Percentiles rank a stretch among this genome's conserved stretches.
Conservation (phyloP, 1,284 basidiomycete species). For the Chalciporus piperatoides region DNA sequence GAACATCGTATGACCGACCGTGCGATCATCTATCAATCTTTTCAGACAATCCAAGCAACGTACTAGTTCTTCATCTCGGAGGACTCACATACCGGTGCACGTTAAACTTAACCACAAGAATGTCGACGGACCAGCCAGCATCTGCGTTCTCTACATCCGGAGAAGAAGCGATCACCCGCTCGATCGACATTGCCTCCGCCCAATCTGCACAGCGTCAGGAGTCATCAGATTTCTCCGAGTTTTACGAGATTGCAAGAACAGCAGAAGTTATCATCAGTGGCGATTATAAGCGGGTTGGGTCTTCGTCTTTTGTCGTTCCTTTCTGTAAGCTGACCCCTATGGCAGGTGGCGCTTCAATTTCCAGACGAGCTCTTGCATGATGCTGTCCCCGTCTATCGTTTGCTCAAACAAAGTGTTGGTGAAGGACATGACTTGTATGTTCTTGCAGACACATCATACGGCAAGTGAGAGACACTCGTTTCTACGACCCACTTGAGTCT, state of each 20-base stretch:
- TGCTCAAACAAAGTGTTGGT: constrained; percentile 57
- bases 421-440: constrained; percentile 72
- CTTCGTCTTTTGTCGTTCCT: neutral
- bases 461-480: constrained; percentile 57
- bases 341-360: constrained; percentile 90
- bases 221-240: constrained; percentile 43
- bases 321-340: constrained; percentile 9
- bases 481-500: constrained; percentile 5
- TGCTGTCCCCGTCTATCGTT: constrained; percentile 83
- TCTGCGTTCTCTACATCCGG: constrained; percentile 53
- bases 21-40: neutral
- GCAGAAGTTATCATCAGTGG: constrained; percentile 47
- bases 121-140: constrained; percentile 16
- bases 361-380: constrained; percentile 90
- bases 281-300: constrained; percentile 56
- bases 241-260: constrained; percentile 63
- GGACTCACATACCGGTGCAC: no score
- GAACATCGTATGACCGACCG: neutral
- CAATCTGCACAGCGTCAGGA: constrained; percentile 37
- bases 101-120: neutral
- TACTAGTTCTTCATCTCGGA: neutral
- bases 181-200: constrained; percentile 44
- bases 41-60: neutral
- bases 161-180: constrained; percentile 55
- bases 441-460: constrained; percentile 95